Evolutionary conservation across 1,139 yeast genomes (phyloP), one percentile per base, ranked within the genome.

Genomic region (Blastobotrys persicus): DNA sequence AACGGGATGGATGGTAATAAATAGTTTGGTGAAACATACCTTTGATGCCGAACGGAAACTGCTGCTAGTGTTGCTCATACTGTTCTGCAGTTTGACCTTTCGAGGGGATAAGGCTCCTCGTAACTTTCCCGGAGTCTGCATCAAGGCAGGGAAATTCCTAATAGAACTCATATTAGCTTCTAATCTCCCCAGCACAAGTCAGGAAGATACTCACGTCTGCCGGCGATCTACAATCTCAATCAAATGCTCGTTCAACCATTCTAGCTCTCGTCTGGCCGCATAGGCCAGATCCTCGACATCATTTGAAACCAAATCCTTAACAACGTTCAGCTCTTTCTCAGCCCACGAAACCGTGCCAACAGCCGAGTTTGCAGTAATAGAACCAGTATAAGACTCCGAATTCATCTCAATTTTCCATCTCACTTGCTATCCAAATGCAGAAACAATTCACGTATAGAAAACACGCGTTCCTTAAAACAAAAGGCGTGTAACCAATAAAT

Each of bases 211-310:
- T 48, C 49, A 63, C 66, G 54, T 54, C 23, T 56, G 59, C 6
- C 52, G 52, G 4, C 60, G 55, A 31, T 51, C 55, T 31, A 64
- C 35, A 1, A 67, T 53, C 31, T 67, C 61, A 9, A 52, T 41
- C 57, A 62, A 61, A 51, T 68, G 68, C 49, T 69, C 74, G 44
- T 71, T 67, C 18, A 72, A 55, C 75, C 75, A 71, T 31, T 69
- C 66, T 40, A 72, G 50, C 46, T 71, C 76, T 16, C 70, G 52
- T 11, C 71, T 62, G 3, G 72, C 70, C 1, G 71, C 65, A 42
- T 61, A 69, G 2, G 71, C 70, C 50, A 72, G 67, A 49, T 70
- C 73, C 50, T 71, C 75, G 3, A 65, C 58, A 39, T 68, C 70
- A 37, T 59, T 61, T 11, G 55, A 58, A 49, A 69, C 65, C 31